Percentiles rank a stretch among this genome's conserved stretches.
phyloP scores from a whole-genome alignment of 179 eudicot genomes.

The Spergularia azorica region DNA sequence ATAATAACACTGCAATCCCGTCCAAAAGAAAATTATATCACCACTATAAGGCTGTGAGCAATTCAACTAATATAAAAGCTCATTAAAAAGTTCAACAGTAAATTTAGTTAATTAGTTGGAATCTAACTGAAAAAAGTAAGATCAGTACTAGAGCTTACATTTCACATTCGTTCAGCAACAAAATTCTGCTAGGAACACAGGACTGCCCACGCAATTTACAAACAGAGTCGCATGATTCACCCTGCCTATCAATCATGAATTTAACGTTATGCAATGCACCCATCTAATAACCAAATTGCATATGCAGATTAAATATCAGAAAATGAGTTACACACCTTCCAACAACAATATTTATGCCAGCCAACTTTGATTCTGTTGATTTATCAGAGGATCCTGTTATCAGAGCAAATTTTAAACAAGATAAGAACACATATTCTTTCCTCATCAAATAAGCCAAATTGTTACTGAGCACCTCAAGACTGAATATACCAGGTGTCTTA shows the following conservation, averaged over 20 bases:
- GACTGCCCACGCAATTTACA: conserved; percentile 81
- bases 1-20: not conserved
- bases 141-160: conserved; percentile 48
- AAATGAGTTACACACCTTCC: conserved; percentile 59
- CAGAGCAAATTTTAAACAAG: conserved; percentile 16
- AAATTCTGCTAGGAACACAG: conserved; percentile 81
- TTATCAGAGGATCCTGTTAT: conserved; percentile 57
- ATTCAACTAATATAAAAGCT: not conserved
- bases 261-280: conserved; percentile 17
- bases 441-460: not conserved
- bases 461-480: not conserved
- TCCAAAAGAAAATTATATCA: not conserved
- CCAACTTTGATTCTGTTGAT: conserved; percentile 58
- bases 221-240: conserved; percentile 84
- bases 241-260: conserved; percentile 61
- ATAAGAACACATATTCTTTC: not conserved
- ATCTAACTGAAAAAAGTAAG: not conserved
- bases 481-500: not conserved
- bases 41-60: not conserved
- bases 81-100: too few species aligned
- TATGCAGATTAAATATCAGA: conserved; percentile 10
- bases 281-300: not conserved
- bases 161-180: conserved; percentile 77
- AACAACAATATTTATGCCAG: conserved; percentile 70
- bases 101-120: too few species aligned